Percentiles rank a stretch among this genome's conserved stretches.
phyloP scores from a whole-genome alignment of 2,329 filamentous ascomycete species.

The Aspergillus sp. region DNA sequence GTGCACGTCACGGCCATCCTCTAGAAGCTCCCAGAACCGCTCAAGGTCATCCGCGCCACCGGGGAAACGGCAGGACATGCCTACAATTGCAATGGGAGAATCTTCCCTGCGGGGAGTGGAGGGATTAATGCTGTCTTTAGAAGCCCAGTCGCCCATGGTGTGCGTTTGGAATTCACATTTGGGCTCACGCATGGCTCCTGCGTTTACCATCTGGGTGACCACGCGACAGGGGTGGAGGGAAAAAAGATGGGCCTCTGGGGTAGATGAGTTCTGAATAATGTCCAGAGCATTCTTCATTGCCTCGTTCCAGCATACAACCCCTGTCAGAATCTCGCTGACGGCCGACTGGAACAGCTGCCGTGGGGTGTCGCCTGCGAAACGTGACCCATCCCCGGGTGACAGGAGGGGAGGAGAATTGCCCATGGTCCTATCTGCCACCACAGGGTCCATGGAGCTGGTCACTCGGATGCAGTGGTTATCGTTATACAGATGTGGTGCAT shows the following conservation, averaged over 20 bases:
- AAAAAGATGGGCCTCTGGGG: slow-evolving; percentile 16
- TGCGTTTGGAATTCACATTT: slow-evolving; percentile 4
- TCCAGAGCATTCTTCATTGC: slow-evolving; percentile 12
- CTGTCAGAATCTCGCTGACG: slow-evolving; percentile 18
- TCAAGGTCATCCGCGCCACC: slow-evolving; percentile 61
- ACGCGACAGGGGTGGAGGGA: slow-evolving; percentile 28
- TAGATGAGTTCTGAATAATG: slow-evolving; percentile 17
- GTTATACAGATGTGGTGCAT: slow-evolving; percentile 49
- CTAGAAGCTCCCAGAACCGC: slow-evolving; percentile 67
- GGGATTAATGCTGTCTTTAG: background rate
- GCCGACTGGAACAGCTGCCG: slow-evolving; percentile 17
- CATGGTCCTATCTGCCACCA: background rate
- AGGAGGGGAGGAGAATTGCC: slow-evolving; percentile 6
- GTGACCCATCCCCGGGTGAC: slow-evolving; percentile 16
- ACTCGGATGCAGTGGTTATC: slow-evolving; percentile 8
- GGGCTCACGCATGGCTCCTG: slow-evolving; percentile 7
- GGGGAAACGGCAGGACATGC: slow-evolving; percentile 71
- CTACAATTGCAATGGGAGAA: slow-evolving; percentile 61
- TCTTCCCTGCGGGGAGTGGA: slow-evolving; percentile 1
- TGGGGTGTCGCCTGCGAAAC: slow-evolving; percentile 12
- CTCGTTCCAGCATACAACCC: slow-evolving; percentile 18
- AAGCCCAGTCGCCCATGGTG: slow-evolving; percentile 25
- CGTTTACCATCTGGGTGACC: slow-evolving; percentile 22
- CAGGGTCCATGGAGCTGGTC: background rate
- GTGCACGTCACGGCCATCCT: slow-evolving; percentile 67